These are phyloP conservation scores for Calonectria hongkongensis DNA, from an alignment of 2,329 filamentous ascomycete species.

Conservation along the genomic window DNA sequence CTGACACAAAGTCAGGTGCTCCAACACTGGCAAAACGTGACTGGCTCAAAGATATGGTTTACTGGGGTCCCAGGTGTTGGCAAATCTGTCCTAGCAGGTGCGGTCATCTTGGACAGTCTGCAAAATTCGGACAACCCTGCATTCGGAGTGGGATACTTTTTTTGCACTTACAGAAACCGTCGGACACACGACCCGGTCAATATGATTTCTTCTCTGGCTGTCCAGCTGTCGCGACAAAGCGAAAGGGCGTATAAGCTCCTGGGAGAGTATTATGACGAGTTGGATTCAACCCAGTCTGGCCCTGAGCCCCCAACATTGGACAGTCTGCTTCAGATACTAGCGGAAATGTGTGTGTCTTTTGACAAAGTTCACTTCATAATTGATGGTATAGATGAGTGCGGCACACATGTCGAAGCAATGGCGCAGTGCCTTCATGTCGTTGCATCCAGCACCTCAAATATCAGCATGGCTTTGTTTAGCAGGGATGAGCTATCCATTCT, in stretches of 20 bases:
- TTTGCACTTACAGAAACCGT: conserved; percentile 5
- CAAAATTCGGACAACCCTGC: background rate
- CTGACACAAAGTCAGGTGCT: background rate
- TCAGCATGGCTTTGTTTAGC: background rate
- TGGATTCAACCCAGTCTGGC: background rate
- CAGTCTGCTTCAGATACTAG: background rate
- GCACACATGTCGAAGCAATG: background rate
- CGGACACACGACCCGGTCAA: conserved; percentile 1
- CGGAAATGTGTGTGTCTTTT: background rate
- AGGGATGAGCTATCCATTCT: background rate
- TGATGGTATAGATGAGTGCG: conserved; percentile 7
- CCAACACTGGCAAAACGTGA: background rate
- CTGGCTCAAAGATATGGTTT: conserved; percentile 18
- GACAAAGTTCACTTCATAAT: background rate
- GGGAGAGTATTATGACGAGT: background rate
- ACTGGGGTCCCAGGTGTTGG: conserved; percentile 14
- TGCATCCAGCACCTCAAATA: background rate
- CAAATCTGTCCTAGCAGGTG: conserved; percentile 4
- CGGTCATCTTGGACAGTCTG: background rate
- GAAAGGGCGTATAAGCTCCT: background rate
- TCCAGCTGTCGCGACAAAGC: conserved; percentile 6
- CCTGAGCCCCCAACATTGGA: background rate
- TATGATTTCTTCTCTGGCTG: background rate
- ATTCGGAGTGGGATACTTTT: conserved; percentile 15
- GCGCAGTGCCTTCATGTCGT: background rate